Percentiles rank a stretch among this genome's conserved stretches.
Conservation (phyloP, 345 rosid species). For the Hibiscus mutabilis region DNA sequence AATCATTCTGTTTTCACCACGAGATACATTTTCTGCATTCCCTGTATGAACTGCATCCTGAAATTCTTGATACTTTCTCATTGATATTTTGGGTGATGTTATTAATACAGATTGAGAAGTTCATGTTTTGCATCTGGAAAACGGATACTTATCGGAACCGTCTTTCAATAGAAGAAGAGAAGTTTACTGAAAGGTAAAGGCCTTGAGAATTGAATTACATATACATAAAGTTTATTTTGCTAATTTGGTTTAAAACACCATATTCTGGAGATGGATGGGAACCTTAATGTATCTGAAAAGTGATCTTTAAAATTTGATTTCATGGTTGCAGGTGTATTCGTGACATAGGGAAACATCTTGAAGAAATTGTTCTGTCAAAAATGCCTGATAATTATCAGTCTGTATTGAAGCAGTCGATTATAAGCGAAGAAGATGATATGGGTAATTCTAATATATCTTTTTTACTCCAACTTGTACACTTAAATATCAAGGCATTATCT, state of each 20-base stretch:
- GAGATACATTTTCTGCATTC: background rate
- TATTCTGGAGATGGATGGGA: background rate
- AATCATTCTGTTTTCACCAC: background rate
- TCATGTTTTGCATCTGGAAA: constrained; percentile 53
- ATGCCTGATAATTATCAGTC: constrained; percentile 78
- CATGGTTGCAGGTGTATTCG: constrained; percentile 41
- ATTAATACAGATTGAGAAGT: constrained; percentile 63
- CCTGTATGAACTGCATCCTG: background rate
- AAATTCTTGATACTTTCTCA: background rate
- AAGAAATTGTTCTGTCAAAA: constrained; percentile 60
- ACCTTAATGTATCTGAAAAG: background rate
- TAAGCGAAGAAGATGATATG: constrained; percentile 82
- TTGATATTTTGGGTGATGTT: background rate
- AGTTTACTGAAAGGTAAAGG: constrained; percentile 53
- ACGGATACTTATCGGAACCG: constrained; percentile 40
- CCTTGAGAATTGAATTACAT: background rate
- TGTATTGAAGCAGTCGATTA: constrained; percentile 60
- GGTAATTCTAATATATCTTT: constrained; percentile 28
- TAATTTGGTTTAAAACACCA: background rate
- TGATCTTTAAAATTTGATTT: background rate
- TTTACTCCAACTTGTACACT: background rate
- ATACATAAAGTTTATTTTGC: background rate
- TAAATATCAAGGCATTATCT: background rate
- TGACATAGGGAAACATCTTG: constrained; percentile 55
- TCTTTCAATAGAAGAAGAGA: constrained; percentile 57